Evolutionary conservation across 75 land plant genomes (phyloP), one percentile per base, ranked within the genome.

Genomic region (Gnetum montanum): DNA sequence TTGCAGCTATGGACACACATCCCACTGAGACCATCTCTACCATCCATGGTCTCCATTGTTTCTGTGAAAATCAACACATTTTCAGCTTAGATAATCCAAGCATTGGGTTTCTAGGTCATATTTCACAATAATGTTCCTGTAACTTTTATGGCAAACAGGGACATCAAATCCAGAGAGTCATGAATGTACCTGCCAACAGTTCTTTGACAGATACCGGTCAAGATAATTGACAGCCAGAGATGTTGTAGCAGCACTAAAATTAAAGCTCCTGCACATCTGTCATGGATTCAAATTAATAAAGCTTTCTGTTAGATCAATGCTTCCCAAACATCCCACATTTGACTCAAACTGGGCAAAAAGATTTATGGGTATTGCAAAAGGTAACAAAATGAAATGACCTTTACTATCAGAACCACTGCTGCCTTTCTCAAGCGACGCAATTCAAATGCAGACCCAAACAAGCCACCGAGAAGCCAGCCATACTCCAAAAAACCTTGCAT

Each of bases 1-100:
- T 88, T 49, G 84, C 68, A 3, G 93, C 87, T 52, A 84, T 53
- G 5, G 93, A 83, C 19, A 88, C 58, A 49, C 93, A 88, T 20
- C 86, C 88, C 29, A 80, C 62, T 8, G 80, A 63, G 16, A 80
- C 54, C 34, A 80, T 49, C 43, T 83, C 78, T 33, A 77, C 10
- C 87, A 74, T 75, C 93, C 93, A 88, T 15, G 30, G 36, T 31
- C 70, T 69, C 81, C 81, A 78, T n/a, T 40, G 46, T 60, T 78
- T 80, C 66, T 49, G 34, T 36, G 18, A 38, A 22, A 46, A 7
- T 31, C 29, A 13, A 52, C 54, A 52, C n/a, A 40, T 15, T 10
- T 15, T 15, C 41, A 40, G n/a, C n/a, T n/a, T n/a, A n/a, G n/a
- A n/a, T n/a, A n/a, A n/a, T n/a, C n/a, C n/a, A n/a, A n/a, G n/a